Base-by-base conservation (phyloP, 305 asterid species). In the Caryopteris hybrid region DNA sequence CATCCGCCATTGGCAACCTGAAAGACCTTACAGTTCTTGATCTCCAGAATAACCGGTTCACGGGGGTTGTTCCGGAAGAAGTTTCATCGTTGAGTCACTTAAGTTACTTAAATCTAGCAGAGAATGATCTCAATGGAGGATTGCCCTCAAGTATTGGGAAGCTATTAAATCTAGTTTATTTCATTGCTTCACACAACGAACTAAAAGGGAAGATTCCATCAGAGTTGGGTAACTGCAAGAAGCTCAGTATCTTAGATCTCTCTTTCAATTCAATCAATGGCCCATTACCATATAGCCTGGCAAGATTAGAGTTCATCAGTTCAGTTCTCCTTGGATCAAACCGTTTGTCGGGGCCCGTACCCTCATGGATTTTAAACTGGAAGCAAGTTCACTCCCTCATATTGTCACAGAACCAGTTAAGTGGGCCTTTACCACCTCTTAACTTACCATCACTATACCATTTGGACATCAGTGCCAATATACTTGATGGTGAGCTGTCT, bases 341-440 rank as follows among this genome's bases (percentile, higher is more conserved):
- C 73, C 72, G 23, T 8, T 69, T 91, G 45, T 84, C 94, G 1
- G 96, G 98, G 3, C 71, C 84, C 0, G 23, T 91, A 46, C 96
- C 96, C 0, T 45, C 8, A 1, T 91, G 98, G 98, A 84, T 89
- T 71, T 87, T 90, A 4, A 81, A 81, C 36, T 91, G 94, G 98
- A 87, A 74, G 66, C 67, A 54, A 29, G 81, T 74, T 6, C 81
- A 74, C 31, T 63, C 86, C 2, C 58, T 89, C 8, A 65, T 71
- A 8, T 79, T 89, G 11, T 70, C 96, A 11, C 80, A 84, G 70
- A 91, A 91, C 71, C 77, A 51, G 58, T 74, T 91, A 31, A 84
- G 11, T 6, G 96, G 95, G 58, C 14, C 80, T 56, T 65, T 91
- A 29, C 95, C 94, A 5, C 80, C 83, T 12, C 86, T 91, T 5